Evolutionary conservation across 1,284 basidiomycete species (phyloP), one percentile per base, ranked within the genome.

Genomic region (Chalciporus sp.): DNA sequence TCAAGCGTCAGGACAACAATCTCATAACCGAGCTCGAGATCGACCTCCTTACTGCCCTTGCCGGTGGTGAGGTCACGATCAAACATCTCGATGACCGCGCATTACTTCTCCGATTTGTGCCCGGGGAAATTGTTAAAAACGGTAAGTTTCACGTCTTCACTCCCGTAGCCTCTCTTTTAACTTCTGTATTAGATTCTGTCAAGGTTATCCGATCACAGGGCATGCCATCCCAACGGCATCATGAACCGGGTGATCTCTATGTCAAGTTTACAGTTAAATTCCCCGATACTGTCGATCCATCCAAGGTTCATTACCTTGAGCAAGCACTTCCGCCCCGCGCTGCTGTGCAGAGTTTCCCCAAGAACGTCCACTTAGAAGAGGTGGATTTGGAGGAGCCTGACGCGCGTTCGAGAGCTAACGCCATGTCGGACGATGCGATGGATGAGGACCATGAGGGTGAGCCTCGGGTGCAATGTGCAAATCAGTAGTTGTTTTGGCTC

Each of bases 141-240:
- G 94, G 96, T 94, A 67, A 55, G 80, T 33, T 20, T n/a, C 9
- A 4, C 20, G 4, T n/a, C 37, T 39, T 72, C 26, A n/a, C 16
- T 45, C 26, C 26, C 27, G 42, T 31, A 20, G 44, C 20, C 49
- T 53, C 7, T 46, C 16, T 47, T 49, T 14, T 53, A 10, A 33
- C 46, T 14, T 4, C 31, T 53, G 27, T 44, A 33, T 40, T 61
- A 95, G 94, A 88, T 58, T 86, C 90, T 40, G 72, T 95, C 69
- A 98, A 98, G 77, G 88, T 96, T 58, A 90, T 99, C 61, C 84
- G 85, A 49, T 91, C 90, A 8, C 95, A 98, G 75, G 97, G 97
- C 61, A 99, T 99, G 97, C 97, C 96, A 37, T 98, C 96, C 55
- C 92, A 91, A 74, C 87, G 97, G 61, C 95, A 98, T 76, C 97